A percentile compares a stretch with the other conserved stretches of the same genome.
Evolutionary conservation across 2,329 filamentous ascomycete species (phyloP).

Genomic region (Microsporum audouinii): DNA sequence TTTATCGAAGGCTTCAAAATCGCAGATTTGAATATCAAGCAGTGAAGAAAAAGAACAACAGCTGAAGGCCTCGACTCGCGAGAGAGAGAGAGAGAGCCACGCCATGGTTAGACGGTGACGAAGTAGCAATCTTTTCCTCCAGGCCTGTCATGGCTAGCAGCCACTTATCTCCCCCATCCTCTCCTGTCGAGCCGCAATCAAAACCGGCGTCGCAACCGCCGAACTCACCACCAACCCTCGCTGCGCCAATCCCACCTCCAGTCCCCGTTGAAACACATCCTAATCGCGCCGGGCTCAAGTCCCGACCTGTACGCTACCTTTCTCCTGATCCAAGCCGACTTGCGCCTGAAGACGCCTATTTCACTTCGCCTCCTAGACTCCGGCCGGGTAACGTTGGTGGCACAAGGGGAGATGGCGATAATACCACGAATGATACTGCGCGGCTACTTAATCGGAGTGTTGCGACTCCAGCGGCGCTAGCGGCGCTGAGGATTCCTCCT

Average conservation of each 20-base stretch:
- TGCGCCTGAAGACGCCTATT: conserved; percentile 74
- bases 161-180: conserved; percentile 15
- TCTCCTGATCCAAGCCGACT: conserved; percentile 55
- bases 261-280: conserved; percentile 38
- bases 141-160: conserved; percentile 19
- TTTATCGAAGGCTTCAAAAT: neutral
- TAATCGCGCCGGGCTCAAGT: conserved; percentile 30
- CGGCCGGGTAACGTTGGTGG: conserved; percentile 24
- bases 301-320: conserved; percentile 21
- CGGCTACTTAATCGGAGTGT: conserved; percentile 29
- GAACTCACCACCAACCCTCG: conserved; percentile 22
- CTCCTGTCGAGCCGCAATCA: neutral
- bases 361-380: conserved; percentile 49
- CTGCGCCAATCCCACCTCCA: conserved; percentile 32
- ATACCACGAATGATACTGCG: conserved; percentile 28
- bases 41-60: neutral
- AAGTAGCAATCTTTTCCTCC: neutral
- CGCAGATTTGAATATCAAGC: neutral
- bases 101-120: conserved; percentile 8
- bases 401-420: conserved; percentile 8
- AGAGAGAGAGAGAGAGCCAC: neutral
- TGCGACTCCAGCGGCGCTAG: conserved; percentile 30
- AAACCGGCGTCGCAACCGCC: conserved; percentile 8
- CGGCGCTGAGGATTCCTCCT: conserved; percentile 33
- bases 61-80: neutral